Evolutionary conservation across 1,139 yeast genomes (phyloP).

Genomic region (Taiozyma onychis): DNA sequence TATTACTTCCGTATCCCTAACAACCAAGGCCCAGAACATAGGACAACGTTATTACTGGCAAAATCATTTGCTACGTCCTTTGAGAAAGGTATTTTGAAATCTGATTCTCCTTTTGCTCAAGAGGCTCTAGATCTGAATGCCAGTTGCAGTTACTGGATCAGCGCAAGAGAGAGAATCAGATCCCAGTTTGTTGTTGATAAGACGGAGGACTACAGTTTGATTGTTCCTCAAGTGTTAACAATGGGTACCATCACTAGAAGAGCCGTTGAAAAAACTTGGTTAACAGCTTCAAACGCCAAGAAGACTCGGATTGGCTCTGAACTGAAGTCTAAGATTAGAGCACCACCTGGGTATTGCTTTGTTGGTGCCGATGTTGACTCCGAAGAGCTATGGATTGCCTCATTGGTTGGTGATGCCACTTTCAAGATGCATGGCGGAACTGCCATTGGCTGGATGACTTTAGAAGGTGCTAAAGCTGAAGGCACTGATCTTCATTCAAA

Average conservation of each 20-base stretch:
- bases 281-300: slow-evolving; percentile 95
- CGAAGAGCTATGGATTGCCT: slow-evolving; percentile 97
- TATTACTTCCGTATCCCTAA: slow-evolving; percentile 75
- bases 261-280: slow-evolving; percentile 97
- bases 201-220: slow-evolving; percentile 36
- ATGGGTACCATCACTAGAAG: slow-evolving; percentile 98
- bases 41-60: slow-evolving; percentile 77
- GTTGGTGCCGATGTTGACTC: slow-evolving; percentile 99
- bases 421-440: slow-evolving; percentile 92
- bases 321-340: slow-evolving; percentile 75
- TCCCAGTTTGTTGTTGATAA: slow-evolving; percentile 77
- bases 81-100: slow-evolving; percentile 67
- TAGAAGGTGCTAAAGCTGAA: slow-evolving; percentile 88
- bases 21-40: slow-evolving; percentile 71
- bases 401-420: slow-evolving; percentile 86
- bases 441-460: slow-evolving; percentile 98
- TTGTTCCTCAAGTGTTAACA: slow-evolving; percentile 75
- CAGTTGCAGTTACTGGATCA: slow-evolving; percentile 88
- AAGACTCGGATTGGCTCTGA: slow-evolving; percentile 85
- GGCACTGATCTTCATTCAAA: slow-evolving; percentile 95
- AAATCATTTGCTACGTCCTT: slow-evolving; percentile 68
- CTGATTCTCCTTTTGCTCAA: slow-evolving; percentile 67
- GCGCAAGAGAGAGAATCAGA: slow-evolving; percentile 77
- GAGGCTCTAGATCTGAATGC: slow-evolving; percentile 75
- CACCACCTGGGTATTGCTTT: slow-evolving; percentile 85